A percentile compares a stretch with the other conserved stretches of the same genome.
These are phyloP conservation scores for Termitomyces sp. DNA, from an alignment of 768 basidiomycete genomes.

Conservation along the genomic window DNA sequence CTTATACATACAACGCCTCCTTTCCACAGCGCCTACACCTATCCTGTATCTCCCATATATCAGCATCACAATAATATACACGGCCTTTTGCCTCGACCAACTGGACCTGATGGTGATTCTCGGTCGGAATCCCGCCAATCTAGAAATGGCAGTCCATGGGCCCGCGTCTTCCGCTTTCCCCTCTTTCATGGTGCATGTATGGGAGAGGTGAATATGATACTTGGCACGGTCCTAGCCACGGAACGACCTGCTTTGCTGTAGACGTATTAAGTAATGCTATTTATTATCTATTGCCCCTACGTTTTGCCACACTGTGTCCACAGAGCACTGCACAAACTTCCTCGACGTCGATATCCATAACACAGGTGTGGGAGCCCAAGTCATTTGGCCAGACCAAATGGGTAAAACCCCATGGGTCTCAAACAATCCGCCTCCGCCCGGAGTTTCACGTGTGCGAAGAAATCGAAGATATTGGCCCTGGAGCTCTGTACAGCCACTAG, in stretches of 20 bases:
- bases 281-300: no score
- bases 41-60: conserved; percentile 5
- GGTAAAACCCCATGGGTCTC: conserved; percentile 7
- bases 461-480: neutral
- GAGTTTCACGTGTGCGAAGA: conserved; percentile 25
- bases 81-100: neutral
- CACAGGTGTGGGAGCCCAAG: no score
- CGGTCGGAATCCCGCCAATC: conserved; percentile 29
- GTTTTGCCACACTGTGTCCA: no score
- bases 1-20: neutral
- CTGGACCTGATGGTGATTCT: conserved; percentile 7
- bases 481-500: neutral
- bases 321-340: no score
- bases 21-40: neutral
- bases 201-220: no score
- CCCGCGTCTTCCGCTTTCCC: conserved; percentile 21
- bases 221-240: no score
- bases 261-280: no score
- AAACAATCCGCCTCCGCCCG: conserved; percentile 8
- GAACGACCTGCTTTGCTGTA: no score
- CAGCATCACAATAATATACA: conserved; percentile 8
- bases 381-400: no score
- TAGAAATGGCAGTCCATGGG: conserved; percentile 22
- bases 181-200: conserved; percentile 8
- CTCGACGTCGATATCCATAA: no score